Base-by-base conservation (phyloP, 495 filamentous ascomycete genomes). In the Penicillium malachiteum region DNA sequence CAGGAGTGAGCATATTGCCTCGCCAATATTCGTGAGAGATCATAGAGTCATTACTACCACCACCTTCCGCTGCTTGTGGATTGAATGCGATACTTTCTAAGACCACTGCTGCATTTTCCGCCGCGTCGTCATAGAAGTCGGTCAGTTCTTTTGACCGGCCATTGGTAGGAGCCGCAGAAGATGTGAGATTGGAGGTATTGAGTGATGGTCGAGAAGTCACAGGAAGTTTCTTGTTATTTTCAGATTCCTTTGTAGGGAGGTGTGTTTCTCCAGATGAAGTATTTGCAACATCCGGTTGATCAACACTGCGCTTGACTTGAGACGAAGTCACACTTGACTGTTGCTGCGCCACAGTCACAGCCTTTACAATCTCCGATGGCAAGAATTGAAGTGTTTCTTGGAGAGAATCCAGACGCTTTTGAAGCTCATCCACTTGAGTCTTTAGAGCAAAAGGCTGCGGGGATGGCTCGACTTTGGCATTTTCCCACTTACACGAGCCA, bases 21-120 rank as follows among this genome's bases (percentile, higher is more conserved):
- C 43, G 30, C 43, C 43, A 46, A 32, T 46, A 46, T 32, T 46
- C 43, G 13, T 46, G 43, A 32, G 43, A 46, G 18, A 26, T 46
- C 43, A 46, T 46, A 5, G 43, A 46, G 9, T 26, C 43, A 3
- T 44, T 17, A 8, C 42, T 18, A 44, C 17, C 13, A 11, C 26
- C 43, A 0, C 21, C 1, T 26, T 46, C 43, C 5, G 30, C 31
- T 32, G 43, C 13, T 32, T 46, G 43, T 11, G 43, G 43, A 26
- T 46, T 46, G 21, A 46, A 46, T 13, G 43, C 43, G 7, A 46
- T 46, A 46, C 43, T 46, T 12, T 46, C 43, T 26, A 46, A 26
- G 12, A 46, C 43, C 11, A 46, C 43, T 12, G 43, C 43, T 30
- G 43, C 43, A 32, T 46, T 46, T 32, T 46, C 43, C 12, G 43